phyloP scores from a whole-genome alignment of 139 green algal genomes.

The Micromonas commoda region DNA sequence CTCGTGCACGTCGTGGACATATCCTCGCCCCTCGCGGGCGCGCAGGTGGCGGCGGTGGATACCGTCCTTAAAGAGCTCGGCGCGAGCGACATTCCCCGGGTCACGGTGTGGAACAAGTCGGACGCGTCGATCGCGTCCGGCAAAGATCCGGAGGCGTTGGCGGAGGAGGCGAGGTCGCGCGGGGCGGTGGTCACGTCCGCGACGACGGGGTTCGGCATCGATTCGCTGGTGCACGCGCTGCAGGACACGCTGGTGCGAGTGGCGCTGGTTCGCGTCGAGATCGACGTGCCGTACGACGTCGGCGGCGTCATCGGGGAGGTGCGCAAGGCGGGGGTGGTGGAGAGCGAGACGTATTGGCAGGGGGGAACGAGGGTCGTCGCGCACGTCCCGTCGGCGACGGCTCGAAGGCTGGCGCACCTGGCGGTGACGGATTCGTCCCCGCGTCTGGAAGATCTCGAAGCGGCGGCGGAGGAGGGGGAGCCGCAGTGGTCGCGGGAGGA shows the following conservation, averaged over 20 bases:
- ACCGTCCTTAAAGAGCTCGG: conserved; percentile 66
- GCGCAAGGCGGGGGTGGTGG: conserved; percentile 13
- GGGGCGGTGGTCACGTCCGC: neutral
- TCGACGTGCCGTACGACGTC: conserved; percentile 24
- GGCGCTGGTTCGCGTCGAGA: neutral
- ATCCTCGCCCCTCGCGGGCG: conserved; percentile 41
- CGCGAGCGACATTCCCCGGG: conserved; percentile 53
- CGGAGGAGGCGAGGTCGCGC: neutral
- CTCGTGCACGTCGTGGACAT: conserved; percentile 94
- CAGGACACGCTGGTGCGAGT: neutral
- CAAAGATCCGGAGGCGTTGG: neutral
- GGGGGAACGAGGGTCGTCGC: conserved; percentile 13
- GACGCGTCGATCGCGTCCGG: conserved; percentile 44
- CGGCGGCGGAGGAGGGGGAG: no score
- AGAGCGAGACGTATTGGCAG: conserved; percentile 12
- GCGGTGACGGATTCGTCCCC: neutral
- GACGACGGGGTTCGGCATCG: conserved; percentile 5
- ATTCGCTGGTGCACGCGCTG: neutral
- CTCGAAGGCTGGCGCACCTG: neutral
- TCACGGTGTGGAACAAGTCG: conserved; percentile 93
- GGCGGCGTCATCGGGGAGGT: conserved; percentile 24
- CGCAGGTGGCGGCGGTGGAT: conserved; percentile 66
- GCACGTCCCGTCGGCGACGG: conserved; percentile 8
- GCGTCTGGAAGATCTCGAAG: no score
- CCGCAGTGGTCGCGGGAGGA: neutral